Evolutionary conservation across 148 eudicot genomes (phyloP), one percentile per base, ranked within the genome.

Genomic region (Vaccinium darrowii): DNA sequence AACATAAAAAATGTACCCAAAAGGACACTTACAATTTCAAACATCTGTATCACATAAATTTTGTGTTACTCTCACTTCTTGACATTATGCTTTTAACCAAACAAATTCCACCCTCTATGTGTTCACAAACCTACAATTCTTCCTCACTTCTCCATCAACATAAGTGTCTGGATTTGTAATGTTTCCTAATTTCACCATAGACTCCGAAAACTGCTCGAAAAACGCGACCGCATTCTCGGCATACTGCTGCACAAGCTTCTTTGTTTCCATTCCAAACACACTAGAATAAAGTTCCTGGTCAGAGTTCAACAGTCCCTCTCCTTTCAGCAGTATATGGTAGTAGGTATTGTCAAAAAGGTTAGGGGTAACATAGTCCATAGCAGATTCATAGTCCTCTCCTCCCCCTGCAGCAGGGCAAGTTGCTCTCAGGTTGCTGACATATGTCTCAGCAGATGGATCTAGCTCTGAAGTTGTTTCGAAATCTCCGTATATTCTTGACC

Each of bases 101-200:
- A 58, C 15, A 73, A 71, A 50, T 21, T 8, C 0, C 60, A 49
- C 56, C n/a, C 33, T 39, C 81, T 82, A 91, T 83, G 91, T 91
- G 62, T 95, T 97, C 79, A 97, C 90, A 84, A 97, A 97, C 88
- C 99, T 94, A 87, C 99, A 97, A 82, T 86, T 97, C 85, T 83
- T 91, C 88, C 99, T 92, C 15, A 97, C 96, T 90, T 97, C 99
- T 4, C 99, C 99, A 87, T 90, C 82, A 12, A 39, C 88, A 87
- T 84, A 92, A 83, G 92, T 92, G 14, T 93, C 98, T 13, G 88
- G 80, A 87, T 93, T 91, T 13, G 90, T 92, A 51, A 97, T 94
- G 33, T 95, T 97, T 73, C 99, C 98, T 91, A 97, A 27, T 79
- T 92, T 97, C 81, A 97, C 98, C 98, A 97, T 97, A 0, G 99